These are phyloP conservation scores for Cyclotella sp. DNA, from an alignment of 108 stramenopile species.

Conservation along the genomic window DNA sequence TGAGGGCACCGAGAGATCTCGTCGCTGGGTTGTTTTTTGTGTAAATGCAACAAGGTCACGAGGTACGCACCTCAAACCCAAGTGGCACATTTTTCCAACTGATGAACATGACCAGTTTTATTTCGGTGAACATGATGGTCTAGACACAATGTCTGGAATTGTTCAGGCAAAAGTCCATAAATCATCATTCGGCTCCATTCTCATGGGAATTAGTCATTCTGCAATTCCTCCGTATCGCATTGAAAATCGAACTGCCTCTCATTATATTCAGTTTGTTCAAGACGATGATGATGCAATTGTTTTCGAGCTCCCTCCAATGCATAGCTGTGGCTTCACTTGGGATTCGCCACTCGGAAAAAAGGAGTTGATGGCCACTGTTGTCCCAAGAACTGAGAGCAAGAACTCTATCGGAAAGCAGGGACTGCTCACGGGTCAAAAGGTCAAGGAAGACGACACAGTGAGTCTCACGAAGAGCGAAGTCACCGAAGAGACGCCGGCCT, in stretches of 20 bases:
- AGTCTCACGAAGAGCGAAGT: too few species aligned
- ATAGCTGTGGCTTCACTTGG: constrained; percentile 51
- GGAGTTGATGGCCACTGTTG: constrained; percentile 18
- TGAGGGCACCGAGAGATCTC: constrained; percentile 2
- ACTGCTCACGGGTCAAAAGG: not conserved
- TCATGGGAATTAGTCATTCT: constrained; percentile 31
- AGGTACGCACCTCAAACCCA: not conserved
- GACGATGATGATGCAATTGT: constrained; percentile 48
- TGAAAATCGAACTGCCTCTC: constrained; percentile 44
- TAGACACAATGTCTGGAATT: constrained; percentile 45
- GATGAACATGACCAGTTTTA: constrained; percentile 21
- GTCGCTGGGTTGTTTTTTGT: constrained; percentile 37
- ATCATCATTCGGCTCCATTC: constrained; percentile 16
- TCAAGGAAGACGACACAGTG: not conserved
- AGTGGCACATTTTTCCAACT: constrained; percentile 45
- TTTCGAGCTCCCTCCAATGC: constrained; percentile 54
- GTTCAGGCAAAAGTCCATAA: constrained; percentile 35
- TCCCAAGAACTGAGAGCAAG: constrained; percentile 10
- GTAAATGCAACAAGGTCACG: constrained; percentile 24
- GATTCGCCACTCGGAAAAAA: constrained; percentile 44
- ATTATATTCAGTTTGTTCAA: constrained; percentile 47
- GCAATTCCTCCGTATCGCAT: constrained; percentile 39
- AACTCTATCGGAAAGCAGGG: not conserved
- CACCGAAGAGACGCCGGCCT: too few species aligned
- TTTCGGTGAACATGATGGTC: constrained; percentile 47